Evolutionary conservation across 192 early-diverging fungal genomes (phyloP).

Genomic region (Thamnidium elegans): DNA sequence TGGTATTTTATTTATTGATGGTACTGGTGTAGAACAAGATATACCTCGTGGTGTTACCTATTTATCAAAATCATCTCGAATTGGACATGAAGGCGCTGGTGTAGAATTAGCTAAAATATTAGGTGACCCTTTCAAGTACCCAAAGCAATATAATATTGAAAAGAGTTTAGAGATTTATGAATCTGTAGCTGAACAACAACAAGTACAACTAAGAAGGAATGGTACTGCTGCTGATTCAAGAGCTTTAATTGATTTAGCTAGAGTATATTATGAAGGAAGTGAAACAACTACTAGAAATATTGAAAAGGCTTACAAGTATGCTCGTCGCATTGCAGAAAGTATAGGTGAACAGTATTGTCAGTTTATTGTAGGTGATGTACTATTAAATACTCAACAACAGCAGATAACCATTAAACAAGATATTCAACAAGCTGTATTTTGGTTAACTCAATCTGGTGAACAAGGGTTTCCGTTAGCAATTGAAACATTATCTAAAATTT

Average conservation of each 20-base stretch:
- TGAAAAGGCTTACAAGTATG: slow-evolving; percentile 31
- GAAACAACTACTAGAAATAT: slow-evolving; percentile 20
- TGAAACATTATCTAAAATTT: slow-evolving; percentile 25
- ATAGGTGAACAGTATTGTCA: slow-evolving; percentile 35
- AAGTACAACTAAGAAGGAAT: background rate
- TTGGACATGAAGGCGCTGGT: slow-evolving; percentile 22
- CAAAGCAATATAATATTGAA: slow-evolving; percentile 20
- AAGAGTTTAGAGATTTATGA: slow-evolving; percentile 28
- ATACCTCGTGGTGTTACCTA: slow-evolving; percentile 6
- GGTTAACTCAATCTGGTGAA: slow-evolving; percentile 32
- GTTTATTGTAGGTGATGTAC: slow-evolving; percentile 31
- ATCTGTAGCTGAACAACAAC: slow-evolving; percentile 10
- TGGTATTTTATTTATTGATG: slow-evolving; percentile 25
- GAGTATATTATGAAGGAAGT: slow-evolving; percentile 31
- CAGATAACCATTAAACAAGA: slow-evolving; percentile 7
- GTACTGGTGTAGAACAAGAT: slow-evolving; percentile 21
- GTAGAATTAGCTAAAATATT: slow-evolving; percentile 25
- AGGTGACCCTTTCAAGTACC: slow-evolving; percentile 29
- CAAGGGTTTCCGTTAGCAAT: slow-evolving; percentile 36
- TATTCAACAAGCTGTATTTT: slow-evolving; percentile 28
- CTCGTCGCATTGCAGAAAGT: slow-evolving; percentile 25
- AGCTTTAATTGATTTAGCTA: slow-evolving; percentile 28
- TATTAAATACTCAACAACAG: slow-evolving; percentile 7
- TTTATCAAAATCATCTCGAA: slow-evolving; percentile 15
- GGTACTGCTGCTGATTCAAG: slow-evolving; percentile 23